phyloP scores from a whole-genome alignment of 306 rosid genomes.

The Mimosa pudica region DNA sequence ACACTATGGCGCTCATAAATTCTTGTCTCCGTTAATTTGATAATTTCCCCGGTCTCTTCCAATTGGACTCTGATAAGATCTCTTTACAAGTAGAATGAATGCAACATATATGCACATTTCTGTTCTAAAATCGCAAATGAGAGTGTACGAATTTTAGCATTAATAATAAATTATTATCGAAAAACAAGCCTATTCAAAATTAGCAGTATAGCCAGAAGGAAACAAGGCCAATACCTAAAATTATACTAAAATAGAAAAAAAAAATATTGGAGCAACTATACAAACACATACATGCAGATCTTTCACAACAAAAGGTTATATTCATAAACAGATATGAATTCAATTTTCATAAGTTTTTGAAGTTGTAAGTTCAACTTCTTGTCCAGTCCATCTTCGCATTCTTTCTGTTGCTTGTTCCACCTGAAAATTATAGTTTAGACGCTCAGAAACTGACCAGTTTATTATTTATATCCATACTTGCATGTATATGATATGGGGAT shows the following conservation, averaged over 20 bases:
- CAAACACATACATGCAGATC: constrained; percentile 8
- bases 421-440: constrained; percentile 44
- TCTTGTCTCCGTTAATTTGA: too few species aligned
- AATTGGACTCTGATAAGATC: background rate
- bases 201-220: background rate
- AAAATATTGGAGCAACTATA: constrained; percentile 4
- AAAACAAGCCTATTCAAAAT: background rate
- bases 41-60: background rate
- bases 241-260: constrained; percentile 2
- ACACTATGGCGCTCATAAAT: too few species aligned
- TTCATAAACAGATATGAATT: background rate
- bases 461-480: background rate
- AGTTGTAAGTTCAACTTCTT: constrained; percentile 35
- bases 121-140: background rate
- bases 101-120: background rate
- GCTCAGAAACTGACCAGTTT: background rate
- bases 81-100: background rate
- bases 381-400: constrained; percentile 73
- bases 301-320: background rate
- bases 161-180: background rate
- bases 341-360: constrained; percentile 20
- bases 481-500: background rate
- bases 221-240: background rate
- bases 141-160: background rate
- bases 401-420: constrained; percentile 82